A percentile compares a stretch with the other conserved stretches of the same genome.
These are phyloP conservation scores for Trichocomaceae sp. DNA, from an alignment of 2,329 filamentous ascomycete genomes.

Conservation along the genomic window DNA sequence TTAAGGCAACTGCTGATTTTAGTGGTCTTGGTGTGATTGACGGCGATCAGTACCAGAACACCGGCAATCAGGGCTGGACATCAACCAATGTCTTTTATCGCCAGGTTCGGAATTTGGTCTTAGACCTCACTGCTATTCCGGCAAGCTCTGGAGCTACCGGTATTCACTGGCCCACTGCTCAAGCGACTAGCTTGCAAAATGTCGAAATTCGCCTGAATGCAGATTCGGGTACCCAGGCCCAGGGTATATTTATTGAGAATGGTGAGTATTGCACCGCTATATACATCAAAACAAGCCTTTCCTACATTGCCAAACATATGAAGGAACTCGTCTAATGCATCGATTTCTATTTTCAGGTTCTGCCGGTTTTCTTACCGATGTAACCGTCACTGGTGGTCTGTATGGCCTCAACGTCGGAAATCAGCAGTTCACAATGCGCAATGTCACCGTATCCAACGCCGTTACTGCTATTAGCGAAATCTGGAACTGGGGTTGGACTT, in stretches of 20 bases:
- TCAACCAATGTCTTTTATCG: conserved; percentile 59
- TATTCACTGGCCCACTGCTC: conserved; percentile 51
- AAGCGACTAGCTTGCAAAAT: conserved; percentile 57
- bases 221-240: conserved; percentile 43
- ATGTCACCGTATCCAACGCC: conserved; percentile 48
- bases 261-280: conserved; percentile 25
- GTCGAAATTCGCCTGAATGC: conserved; percentile 53
- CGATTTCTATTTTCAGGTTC: conserved; percentile 32
- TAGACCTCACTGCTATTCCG: conserved; percentile 48
- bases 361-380: conserved; percentile 54
- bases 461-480: conserved; percentile 51
- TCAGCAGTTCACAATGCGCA: conserved; percentile 58
- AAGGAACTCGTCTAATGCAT: neutral
- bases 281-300: neutral
- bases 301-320: neutral
- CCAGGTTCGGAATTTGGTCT: conserved; percentile 58
- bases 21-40: conserved; percentile 53
- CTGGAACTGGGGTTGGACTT: conserved; percentile 58
- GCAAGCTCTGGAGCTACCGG: conserved; percentile 25
- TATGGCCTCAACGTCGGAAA: conserved; percentile 56
- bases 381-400: conserved; percentile 55
- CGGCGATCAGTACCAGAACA: conserved; percentile 46
- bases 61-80: conserved; percentile 32
- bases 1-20: conserved; percentile 51
- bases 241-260: conserved; percentile 56